phyloP scores from a whole-genome alignment of 139 green algal species.

The Mesotaenium endlicherianum region DNA sequence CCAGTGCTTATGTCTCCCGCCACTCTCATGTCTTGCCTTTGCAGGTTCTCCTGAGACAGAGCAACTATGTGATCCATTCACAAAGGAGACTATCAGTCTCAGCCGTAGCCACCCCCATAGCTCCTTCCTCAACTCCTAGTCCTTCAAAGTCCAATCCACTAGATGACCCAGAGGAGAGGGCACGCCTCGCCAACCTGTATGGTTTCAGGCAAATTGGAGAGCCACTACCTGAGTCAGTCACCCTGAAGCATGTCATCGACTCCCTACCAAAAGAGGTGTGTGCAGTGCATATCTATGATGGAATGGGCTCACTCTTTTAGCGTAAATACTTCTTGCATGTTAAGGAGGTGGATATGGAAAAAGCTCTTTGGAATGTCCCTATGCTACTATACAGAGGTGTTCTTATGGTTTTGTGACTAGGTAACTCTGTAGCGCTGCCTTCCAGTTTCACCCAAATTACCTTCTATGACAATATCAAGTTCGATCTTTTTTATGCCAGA shows the following conservation, averaged over 20 bases:
- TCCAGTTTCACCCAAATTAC: too few species aligned
- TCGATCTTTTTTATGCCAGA: too few species aligned
- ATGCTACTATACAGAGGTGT: too few species aligned
- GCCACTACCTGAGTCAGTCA: conserved; percentile 78
- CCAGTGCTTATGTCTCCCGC: background rate
- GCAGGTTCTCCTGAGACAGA: background rate
- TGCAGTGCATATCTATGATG: too few species aligned
- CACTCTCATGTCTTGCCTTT: too few species aligned
- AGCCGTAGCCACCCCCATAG: background rate
- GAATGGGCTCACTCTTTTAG: too few species aligned
- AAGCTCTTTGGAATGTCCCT: too few species aligned
- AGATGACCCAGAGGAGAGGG: conserved; percentile 25
- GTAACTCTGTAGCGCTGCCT: too few species aligned
- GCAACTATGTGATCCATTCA: background rate
- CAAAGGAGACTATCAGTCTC: background rate
- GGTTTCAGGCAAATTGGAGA: conserved; percentile 82
- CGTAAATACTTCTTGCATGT: too few species aligned
- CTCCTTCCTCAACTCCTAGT: background rate
- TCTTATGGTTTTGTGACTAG: too few species aligned
- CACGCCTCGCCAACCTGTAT: conserved; percentile 59
- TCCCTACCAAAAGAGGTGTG: conserved; percentile 75
- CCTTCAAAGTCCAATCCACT: background rate
- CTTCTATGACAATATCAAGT: too few species aligned
- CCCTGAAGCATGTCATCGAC: conserved; percentile 78
- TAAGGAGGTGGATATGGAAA: too few species aligned